Evolutionary conservation across 352 stramenopile species (phyloP).

Genomic region (Pythium pyrilobum): DNA sequence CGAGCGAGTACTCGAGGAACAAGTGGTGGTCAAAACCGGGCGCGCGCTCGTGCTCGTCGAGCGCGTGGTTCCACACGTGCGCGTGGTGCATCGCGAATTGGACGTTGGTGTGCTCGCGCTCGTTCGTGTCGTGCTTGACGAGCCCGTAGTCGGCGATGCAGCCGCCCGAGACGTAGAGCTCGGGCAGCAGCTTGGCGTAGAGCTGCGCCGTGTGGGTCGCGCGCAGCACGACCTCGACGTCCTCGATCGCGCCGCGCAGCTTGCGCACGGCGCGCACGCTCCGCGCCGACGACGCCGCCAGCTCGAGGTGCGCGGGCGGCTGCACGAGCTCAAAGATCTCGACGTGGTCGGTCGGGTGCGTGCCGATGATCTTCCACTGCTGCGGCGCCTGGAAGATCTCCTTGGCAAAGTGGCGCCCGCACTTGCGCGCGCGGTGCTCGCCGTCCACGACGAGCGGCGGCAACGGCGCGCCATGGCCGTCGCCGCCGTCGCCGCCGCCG

Average conservation of each 20-base stretch:
- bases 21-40: slow-evolving; percentile 34
- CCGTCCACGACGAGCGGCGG: slow-evolving; percentile 32
- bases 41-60: slow-evolving; percentile 1
- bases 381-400: slow-evolving; percentile 57
- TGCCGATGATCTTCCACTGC: slow-evolving; percentile 60
- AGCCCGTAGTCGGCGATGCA: slow-evolving; percentile 37
- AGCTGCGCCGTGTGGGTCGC: slow-evolving; percentile 32
- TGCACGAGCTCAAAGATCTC: slow-evolving; percentile 53
- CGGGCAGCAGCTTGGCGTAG: slow-evolving; percentile 34
- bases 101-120: slow-evolving; percentile 54
- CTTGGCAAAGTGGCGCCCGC: slow-evolving; percentile 52
- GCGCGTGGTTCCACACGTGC: slow-evolving; percentile 17
- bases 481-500: background rate
- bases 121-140: slow-evolving; percentile 52
- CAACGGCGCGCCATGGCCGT: background rate
- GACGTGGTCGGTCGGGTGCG: slow-evolving; percentile 41
- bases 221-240: slow-evolving; percentile 48
- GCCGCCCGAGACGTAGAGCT: slow-evolving; percentile 37
- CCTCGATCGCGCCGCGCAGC: slow-evolving; percentile 37
- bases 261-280: slow-evolving; percentile 52
- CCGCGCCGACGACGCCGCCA: slow-evolving; percentile 13
- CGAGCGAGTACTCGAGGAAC: slow-evolving; percentile 57
- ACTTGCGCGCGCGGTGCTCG: slow-evolving; percentile 47
- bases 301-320: background rate
- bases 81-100: slow-evolving; percentile 47